These are phyloP conservation scores for Cladosporium austrohemisphaericum DNA, from an alignment of 2,329 filamentous ascomycete species.

Conservation along the genomic window DNA sequence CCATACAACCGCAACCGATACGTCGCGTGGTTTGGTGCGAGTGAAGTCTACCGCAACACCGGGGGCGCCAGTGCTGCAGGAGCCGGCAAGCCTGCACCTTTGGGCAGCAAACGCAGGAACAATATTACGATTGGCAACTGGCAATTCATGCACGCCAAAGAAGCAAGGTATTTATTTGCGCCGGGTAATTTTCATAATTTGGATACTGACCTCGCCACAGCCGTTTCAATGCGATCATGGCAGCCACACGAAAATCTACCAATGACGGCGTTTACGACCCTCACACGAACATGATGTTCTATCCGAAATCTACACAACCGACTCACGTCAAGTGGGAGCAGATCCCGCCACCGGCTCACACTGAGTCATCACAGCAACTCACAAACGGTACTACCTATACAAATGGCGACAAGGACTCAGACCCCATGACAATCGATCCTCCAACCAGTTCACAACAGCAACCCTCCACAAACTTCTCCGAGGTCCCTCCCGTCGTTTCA, in stretches of 20 bases:
- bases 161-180: constrained; percentile 67
- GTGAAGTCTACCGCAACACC: constrained; percentile 86
- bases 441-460: constrained; percentile 3
- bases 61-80: constrained; percentile 21
- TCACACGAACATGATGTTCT: constrained; percentile 89
- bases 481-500: constrained; percentile 54
- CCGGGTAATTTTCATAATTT: constrained; percentile 16
- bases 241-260: constrained; percentile 64
- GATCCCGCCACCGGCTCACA: constrained; percentile 44
- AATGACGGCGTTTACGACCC: constrained; percentile 81
- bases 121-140: constrained; percentile 92
- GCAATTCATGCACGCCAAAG: constrained; percentile 91
- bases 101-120: constrained; percentile 75
- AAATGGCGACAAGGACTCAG: constrained; percentile 14
- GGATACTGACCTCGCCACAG: constrained; percentile 45
- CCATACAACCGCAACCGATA: constrained; percentile 99
- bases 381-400: constrained; percentile 17
- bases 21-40: constrained; percentile 96
- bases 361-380: constrained; percentile 24
- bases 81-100: constrained; percentile 58
- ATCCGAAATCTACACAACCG: constrained; percentile 82
- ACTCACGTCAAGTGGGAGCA: constrained; percentile 81
- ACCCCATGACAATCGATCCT: constrained; percentile 15
- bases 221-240: constrained; percentile 76
- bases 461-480: constrained; percentile 11